phyloP scores from a whole-genome alignment of 306 rosid genomes.

The Corylus heterophylla region DNA sequence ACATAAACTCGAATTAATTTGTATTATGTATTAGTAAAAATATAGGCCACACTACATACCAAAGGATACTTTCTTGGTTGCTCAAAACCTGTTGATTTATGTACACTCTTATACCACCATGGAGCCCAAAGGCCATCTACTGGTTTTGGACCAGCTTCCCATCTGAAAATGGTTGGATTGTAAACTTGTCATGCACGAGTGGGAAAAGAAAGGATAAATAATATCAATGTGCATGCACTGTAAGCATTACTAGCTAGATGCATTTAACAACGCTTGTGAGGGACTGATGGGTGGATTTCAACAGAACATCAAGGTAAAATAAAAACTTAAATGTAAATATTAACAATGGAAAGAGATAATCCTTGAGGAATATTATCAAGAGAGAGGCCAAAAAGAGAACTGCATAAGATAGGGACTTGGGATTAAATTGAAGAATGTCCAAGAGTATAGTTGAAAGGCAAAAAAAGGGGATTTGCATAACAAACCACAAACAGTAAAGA shows the following conservation, averaged over 20 bases:
- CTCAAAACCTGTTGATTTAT: slow-evolving; percentile 63
- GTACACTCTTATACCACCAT: slow-evolving; percentile 75
- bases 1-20: neutral
- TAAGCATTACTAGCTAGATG: slow-evolving; percentile 5
- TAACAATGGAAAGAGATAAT: neutral
- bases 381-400: slow-evolving; percentile 10
- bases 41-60: slow-evolving; percentile 40
- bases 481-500: neutral
- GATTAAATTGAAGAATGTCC: neutral
- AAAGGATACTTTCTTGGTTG: slow-evolving; percentile 51
- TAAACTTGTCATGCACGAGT: slow-evolving; percentile 25
- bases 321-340: neutral
- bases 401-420: slow-evolving; percentile 4
- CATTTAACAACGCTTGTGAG: neutral
- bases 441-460: neutral
- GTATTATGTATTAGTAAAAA: neutral
- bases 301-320: neutral
- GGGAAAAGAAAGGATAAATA: neutral
- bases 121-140: slow-evolving; percentile 86
- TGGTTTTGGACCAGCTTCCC: slow-evolving; percentile 81
- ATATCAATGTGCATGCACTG: slow-evolving; percentile 9
- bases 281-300: neutral
- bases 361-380: slow-evolving; percentile 9
- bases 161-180: slow-evolving; percentile 47
- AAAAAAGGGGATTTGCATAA: neutral